Percentiles rank a stretch among this genome's conserved stretches.
phyloP scores from a whole-genome alignment of 148 eudicot species.

The Bassia scoparia region DNA sequence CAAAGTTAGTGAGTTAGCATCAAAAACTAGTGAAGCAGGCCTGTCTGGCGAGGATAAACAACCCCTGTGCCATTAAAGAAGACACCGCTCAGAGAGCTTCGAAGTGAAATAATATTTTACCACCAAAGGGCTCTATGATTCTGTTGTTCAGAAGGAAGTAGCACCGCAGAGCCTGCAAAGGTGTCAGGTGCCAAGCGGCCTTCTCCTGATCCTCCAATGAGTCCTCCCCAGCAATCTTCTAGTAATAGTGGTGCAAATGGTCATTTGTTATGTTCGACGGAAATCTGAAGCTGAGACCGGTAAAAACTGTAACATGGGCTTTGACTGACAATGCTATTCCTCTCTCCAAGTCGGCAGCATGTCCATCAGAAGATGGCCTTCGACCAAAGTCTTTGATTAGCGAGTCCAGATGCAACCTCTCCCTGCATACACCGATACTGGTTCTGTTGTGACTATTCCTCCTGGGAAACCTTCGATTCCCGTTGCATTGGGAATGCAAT shows the following conservation, averaged over 20 bases:
- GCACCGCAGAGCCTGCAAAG: slow-evolving; percentile 36
- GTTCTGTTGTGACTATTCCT: slow-evolving; percentile 40
- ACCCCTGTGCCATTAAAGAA: slow-evolving; percentile 43
- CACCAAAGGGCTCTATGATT: slow-evolving; percentile 40
- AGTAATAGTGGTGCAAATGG: slow-evolving; percentile 45
- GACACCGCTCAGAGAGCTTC: slow-evolving; percentile 55
- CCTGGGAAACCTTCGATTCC: slow-evolving; percentile 49
- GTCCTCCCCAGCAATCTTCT: slow-evolving; percentile 40
- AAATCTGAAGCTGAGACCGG: slow-evolving; percentile 58
- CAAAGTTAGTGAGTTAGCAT: slow-evolving; percentile 37
- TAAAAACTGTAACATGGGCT: slow-evolving; percentile 39
- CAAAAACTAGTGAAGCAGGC: slow-evolving; percentile 37
- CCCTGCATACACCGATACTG: slow-evolving; percentile 37
- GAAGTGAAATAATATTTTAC: slow-evolving; percentile 43
- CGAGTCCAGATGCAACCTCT: slow-evolving; percentile 32
- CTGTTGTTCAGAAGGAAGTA: slow-evolving; percentile 37
- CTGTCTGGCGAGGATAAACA: slow-evolving; percentile 44
- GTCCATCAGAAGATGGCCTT: slow-evolving; percentile 32
- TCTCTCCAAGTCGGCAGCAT: slow-evolving; percentile 30
- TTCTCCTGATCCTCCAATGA: slow-evolving; percentile 34
- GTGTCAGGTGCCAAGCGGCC: slow-evolving; percentile 51
- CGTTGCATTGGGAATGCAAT: slow-evolving; percentile 30
- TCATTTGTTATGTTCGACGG: slow-evolving; percentile 78
- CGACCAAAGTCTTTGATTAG: slow-evolving; percentile 31
- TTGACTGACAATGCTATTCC: slow-evolving; percentile 28